These are phyloP conservation scores for Daldinia sp. DNA, from an alignment of 2,329 filamentous ascomycete species.

Conservation along the genomic window DNA sequence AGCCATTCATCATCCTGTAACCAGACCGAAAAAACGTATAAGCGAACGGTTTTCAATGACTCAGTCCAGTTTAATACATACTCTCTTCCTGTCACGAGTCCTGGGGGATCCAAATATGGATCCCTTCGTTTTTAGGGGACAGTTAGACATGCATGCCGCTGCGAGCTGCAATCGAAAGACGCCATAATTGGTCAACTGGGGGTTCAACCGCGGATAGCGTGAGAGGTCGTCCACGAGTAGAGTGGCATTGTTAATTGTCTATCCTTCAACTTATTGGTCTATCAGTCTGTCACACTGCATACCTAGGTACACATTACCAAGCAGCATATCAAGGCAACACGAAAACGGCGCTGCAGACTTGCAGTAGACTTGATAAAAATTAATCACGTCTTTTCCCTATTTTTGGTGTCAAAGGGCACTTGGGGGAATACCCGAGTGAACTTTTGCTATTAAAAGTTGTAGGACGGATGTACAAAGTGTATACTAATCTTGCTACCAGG, in stretches of 20 bases:
- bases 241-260: conserved; percentile 16
- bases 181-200: conserved; percentile 25
- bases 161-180: conserved; percentile 31
- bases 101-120: conserved; percentile 29
- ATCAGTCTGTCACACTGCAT: conserved; percentile 35
- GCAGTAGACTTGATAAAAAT: conserved; percentile 15
- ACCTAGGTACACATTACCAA: conserved; percentile 15
- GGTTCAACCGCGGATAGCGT: conserved; percentile 36
- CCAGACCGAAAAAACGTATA: neutral
- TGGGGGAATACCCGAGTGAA: conserved; percentile 25
- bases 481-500: conserved; percentile 45
- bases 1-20: neutral
- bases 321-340: conserved; percentile 30
- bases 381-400: conserved; percentile 4
- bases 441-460: conserved; percentile 46
- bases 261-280: conserved; percentile 21
- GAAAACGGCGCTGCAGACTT: conserved; percentile 30
- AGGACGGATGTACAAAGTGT: conserved; percentile 48
- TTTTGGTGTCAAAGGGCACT: conserved; percentile 7
- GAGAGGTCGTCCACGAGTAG: conserved; percentile 24
- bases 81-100: conserved; percentile 25
- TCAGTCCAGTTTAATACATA: conserved; percentile 14
- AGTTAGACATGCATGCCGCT: conserved; percentile 32
- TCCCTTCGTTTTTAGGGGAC: conserved; percentile 26
- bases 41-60: conserved; percentile 22